Percentiles rank a stretch among this genome's conserved stretches.
These are phyloP conservation scores for Panicum hallii DNA, from an alignment of 202 grass and related monocot species.

Conservation along the genomic window DNA sequence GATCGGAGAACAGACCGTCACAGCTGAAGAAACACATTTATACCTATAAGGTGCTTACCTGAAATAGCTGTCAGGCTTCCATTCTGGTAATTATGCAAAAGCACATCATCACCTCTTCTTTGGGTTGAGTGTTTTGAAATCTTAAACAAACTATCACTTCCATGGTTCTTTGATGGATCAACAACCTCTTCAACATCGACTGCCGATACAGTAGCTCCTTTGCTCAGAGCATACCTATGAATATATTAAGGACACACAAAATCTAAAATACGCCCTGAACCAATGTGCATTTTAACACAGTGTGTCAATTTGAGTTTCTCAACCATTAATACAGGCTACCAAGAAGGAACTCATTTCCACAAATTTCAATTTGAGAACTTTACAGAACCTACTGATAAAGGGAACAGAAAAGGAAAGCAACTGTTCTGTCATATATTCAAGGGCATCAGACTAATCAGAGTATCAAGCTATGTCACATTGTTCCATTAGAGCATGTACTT, in stretches of 20 bases:
- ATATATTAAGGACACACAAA: constrained; percentile 58
- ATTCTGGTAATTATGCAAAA: constrained; percentile 47
- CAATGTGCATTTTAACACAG: not conserved
- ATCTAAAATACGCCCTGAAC: not conserved
- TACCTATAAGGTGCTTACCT: constrained; percentile 32
- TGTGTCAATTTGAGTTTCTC: not conserved
- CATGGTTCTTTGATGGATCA: constrained; percentile 43
- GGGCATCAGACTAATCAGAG: not conserved
- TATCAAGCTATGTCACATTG: constrained; percentile 14
- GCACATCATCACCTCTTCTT: constrained; percentile 61
- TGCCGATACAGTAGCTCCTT: constrained; percentile 74
- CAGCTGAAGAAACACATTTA: not conserved
- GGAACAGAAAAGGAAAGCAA: constrained; percentile 1
- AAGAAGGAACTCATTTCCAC: constrained; percentile 2
- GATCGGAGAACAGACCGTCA: not conserved
- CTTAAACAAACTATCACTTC: constrained; percentile 51
- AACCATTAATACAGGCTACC: not conserved
- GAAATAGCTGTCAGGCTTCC: constrained; percentile 42
- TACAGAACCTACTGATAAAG: not conserved
- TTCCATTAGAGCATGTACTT: constrained; percentile 4
- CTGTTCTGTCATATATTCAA: not conserved
- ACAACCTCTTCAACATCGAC: constrained; percentile 69
- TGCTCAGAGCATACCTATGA: constrained; percentile 86
- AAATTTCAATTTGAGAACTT: not conserved
- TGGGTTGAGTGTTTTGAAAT: constrained; percentile 64